Conservation (phyloP, 805 yeast species). For the Tetrapisispora arboricola region DNA sequence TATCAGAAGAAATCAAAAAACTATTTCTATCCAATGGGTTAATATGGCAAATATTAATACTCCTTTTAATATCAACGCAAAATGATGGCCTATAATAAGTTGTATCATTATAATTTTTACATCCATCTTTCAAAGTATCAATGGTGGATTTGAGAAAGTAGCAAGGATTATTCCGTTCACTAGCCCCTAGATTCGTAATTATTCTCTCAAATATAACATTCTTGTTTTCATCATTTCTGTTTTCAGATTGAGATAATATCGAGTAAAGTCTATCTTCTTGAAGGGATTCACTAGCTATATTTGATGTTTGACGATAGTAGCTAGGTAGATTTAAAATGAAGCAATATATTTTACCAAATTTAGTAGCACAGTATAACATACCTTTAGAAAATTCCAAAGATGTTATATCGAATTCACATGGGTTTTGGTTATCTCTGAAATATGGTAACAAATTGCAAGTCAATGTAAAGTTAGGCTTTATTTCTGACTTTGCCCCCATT, state of each 20-base stretch:
- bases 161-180: neutral
- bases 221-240: neutral
- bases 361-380: constrained; percentile 19
- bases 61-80: constrained; percentile 11
- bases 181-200: neutral
- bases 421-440: constrained; percentile 5
- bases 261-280: constrained; percentile 10
- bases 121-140: neutral
- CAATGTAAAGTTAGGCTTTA: constrained; percentile 15
- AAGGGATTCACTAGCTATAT: neutral
- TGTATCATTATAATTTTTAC: neutral
- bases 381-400: constrained; percentile 20
- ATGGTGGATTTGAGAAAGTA: constrained; percentile 2
- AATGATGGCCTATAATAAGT: constrained; percentile 17
- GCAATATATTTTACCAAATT: constrained; percentile 17
- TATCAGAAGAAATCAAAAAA: constrained; percentile 61
- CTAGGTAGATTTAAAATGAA: constrained; percentile 20
- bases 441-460: constrained; percentile 15
- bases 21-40: constrained; percentile 23
- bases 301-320: constrained; percentile 9
- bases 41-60: constrained; percentile 16
- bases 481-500: constrained; percentile 3
- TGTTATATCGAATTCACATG: constrained; percentile 11
- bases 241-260: neutral
- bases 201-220: neutral